phyloP scores from a whole-genome alignment of 2,329 filamentous ascomycete genomes.

The Fusarium tanahbumbuense region DNA sequence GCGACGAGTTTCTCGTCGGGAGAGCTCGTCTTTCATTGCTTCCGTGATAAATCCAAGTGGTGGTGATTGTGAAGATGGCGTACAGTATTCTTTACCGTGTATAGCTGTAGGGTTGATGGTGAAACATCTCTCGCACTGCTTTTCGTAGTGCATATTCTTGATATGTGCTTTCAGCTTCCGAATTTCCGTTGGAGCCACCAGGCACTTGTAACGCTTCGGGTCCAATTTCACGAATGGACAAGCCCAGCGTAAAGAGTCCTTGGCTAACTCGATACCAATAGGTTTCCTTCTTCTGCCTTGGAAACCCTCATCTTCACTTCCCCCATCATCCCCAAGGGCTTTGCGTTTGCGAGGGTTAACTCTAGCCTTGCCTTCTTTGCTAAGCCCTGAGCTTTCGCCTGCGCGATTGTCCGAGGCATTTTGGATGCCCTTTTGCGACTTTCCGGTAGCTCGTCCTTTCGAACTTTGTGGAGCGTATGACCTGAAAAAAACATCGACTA shows the following conservation, averaged over 20 bases:
- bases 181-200: neutral
- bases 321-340: neutral
- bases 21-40: neutral
- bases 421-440: neutral
- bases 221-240: conserved; percentile 18
- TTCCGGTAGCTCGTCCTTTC: neutral
- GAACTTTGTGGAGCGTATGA: neutral
- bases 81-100: too few species aligned
- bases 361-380: neutral
- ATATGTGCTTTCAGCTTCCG: neutral
- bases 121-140: neutral
- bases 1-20: neutral
- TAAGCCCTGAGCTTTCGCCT: neutral
- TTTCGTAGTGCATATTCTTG: neutral
- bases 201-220: fast-evolving
- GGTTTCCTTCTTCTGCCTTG: fast-evolving
- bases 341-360: neutral
- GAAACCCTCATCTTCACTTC: neutral
- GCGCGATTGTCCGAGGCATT: fast-evolving
- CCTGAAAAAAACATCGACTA: conserved; percentile 1
- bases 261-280: fast-evolving
- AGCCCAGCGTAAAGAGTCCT: neutral
- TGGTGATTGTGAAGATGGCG: too few species aligned
- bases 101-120: too few species aligned
- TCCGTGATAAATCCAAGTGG: neutral